A percentile compares a stretch with the other conserved stretches of the same genome.
Conservation (phyloP, 1,139 yeast species). For the Debaryomyces sp. region DNA sequence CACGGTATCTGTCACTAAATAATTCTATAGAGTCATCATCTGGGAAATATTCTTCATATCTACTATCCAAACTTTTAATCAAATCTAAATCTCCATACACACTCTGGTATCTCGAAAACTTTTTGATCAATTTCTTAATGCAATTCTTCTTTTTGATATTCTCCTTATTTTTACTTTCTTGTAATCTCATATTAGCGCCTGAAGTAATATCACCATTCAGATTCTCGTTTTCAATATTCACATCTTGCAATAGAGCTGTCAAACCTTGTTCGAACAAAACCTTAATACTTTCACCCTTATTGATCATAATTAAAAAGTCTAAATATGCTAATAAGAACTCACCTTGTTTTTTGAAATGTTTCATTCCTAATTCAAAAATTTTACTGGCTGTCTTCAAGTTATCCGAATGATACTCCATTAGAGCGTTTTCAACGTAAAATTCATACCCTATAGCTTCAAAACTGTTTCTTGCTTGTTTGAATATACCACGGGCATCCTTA, state of each 20-base stretch:
- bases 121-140: conserved; percentile 22
- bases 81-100: conserved; percentile 10
- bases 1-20: conserved; percentile 49
- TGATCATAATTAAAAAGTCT: conserved; percentile 67
- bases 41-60: conserved; percentile 70
- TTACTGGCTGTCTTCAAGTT: conserved; percentile 71
- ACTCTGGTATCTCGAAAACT: conserved; percentile 8
- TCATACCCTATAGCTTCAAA: conserved; percentile 65
- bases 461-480: conserved; percentile 57
- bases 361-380: conserved; percentile 80
- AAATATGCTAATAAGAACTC: conserved; percentile 70
- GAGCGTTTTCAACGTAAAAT: conserved; percentile 79
- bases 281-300: conserved; percentile 81
- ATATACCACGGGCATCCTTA: conserved; percentile 70
- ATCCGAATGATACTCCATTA: conserved; percentile 73
- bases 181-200: neutral
- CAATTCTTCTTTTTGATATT: conserved; percentile 17
- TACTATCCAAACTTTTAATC: conserved; percentile 55
- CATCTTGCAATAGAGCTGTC: conserved; percentile 33
- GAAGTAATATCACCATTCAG: neutral
- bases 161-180: conserved; percentile 16
- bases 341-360: conserved; percentile 57
- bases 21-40: conserved; percentile 50
- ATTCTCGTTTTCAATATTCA: conserved; percentile 21
- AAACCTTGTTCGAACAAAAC: conserved; percentile 64